phyloP scores from a whole-genome alignment of 805 yeast genomes.

The Nakazawaea holstii region DNA sequence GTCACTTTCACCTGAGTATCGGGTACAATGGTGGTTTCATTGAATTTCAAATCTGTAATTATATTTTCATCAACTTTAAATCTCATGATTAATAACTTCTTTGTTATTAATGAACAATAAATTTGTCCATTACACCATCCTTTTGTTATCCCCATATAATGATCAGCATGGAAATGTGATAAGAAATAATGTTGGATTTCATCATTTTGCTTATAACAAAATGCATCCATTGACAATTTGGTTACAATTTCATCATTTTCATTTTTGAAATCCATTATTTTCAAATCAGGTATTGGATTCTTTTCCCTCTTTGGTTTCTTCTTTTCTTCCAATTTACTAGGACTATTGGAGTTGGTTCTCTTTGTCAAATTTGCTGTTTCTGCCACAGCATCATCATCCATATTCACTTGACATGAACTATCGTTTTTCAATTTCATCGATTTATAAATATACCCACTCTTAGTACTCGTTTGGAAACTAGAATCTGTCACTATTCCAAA shows the following conservation, averaged over 20 bases:
- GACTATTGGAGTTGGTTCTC: no score
- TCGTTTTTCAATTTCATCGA: constrained; percentile 14
- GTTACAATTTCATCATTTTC: constrained; percentile 12
- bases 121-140: constrained; percentile 71
- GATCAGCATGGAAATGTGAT: constrained; percentile 91
- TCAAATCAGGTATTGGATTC: constrained; percentile 47
- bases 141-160: constrained; percentile 80
- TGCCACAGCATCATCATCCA: no score
- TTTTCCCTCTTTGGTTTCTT: constrained; percentile 18
- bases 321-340: constrained; percentile 9
- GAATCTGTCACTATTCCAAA: constrained; percentile 11
- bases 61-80: constrained; percentile 47
- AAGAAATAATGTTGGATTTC: constrained; percentile 50
- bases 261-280: constrained; percentile 39
- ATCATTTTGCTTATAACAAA: constrained; percentile 42
- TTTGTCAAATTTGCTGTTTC: no score
- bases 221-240: constrained; percentile 62
- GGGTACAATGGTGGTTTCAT: constrained; percentile 31
- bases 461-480: constrained; percentile 15
- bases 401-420: background rate
- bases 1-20: constrained; percentile 47
- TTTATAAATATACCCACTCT: constrained; percentile 16
- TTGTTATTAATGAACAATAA: constrained; percentile 70
- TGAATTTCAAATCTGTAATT: constrained; percentile 36
- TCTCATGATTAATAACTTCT: constrained; percentile 44